Conservation (phyloP, 768 basidiomycete genomes). For the Hysterangium stoloniferum region DNA sequence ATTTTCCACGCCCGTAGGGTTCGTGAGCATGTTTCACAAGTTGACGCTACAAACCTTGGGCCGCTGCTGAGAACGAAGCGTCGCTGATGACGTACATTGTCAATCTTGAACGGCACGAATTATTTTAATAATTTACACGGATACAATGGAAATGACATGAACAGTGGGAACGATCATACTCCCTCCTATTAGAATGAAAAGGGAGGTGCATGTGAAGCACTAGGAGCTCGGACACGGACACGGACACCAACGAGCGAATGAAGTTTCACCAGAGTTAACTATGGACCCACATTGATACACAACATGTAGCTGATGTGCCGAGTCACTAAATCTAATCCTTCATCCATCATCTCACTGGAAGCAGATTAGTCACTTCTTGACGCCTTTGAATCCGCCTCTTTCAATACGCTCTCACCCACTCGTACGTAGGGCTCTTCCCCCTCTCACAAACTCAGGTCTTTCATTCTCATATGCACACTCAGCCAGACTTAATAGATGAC, state of each 20-base stretch:
- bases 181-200: conserved; percentile 15
- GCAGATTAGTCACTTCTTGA: conserved; percentile 27
- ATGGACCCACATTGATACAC: too few relatives aligned
- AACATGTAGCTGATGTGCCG: too few relatives aligned
- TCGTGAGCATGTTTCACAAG: conserved; percentile 37
- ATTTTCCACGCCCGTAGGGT: conserved; percentile 51
- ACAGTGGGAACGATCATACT: conserved; percentile 16
- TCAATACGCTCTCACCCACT: conserved; percentile 56
- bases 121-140: conserved; percentile 25
- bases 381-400: conserved; percentile 59
- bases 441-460: conserved; percentile 46
- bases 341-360: conserved; percentile 10
- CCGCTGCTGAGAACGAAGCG: conserved; percentile 51
- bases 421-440: conserved; percentile 51
- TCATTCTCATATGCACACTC: conserved; percentile 64
- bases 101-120: conserved; percentile 18
- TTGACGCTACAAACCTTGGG: conserved; percentile 50
- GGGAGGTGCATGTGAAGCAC: too few relatives aligned
- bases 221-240: too few relatives aligned
- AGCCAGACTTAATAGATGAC: conserved; percentile 39
- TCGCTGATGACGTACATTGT: conserved; percentile 11
- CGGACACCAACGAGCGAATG: too few relatives aligned
- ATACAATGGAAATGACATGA: conserved; percentile 14
- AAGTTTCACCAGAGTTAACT: too few relatives aligned
- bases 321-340: too few relatives aligned